A percentile compares a stretch with the other conserved stretches of the same genome.
Conservation (phyloP, 164 flowering plant genomes). For the Chloranthus sessilifolius region DNA sequence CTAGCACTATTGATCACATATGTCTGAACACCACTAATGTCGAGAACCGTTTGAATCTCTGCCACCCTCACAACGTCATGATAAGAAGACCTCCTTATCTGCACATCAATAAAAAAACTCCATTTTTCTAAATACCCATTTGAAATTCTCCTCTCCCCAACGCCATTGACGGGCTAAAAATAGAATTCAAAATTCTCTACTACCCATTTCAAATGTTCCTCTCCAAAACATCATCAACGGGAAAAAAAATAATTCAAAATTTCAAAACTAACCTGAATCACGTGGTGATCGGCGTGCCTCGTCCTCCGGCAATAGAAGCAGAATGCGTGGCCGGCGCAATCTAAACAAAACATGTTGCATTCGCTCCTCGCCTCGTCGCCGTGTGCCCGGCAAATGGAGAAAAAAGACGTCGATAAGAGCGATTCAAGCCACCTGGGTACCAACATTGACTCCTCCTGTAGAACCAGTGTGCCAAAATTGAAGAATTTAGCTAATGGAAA, state of each 20-base stretch:
- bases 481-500: background rate
- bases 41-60: slow-evolving; percentile 69
- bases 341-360: slow-evolving; percentile 86
- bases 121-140: background rate
- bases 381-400: slow-evolving; percentile 63
- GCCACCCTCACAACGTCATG: slow-evolving; percentile 94
- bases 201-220: no score
- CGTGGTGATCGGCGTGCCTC: slow-evolving; percentile 71
- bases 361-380: slow-evolving; percentile 72
- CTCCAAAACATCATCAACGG: background rate
- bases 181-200: background rate
- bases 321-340: slow-evolving; percentile 62
- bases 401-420: slow-evolving; percentile 55
- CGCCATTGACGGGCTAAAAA: background rate
- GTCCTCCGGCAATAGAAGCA: slow-evolving; percentile 84
- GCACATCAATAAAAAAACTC: background rate
- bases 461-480: no score
- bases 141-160: background rate
- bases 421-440: slow-evolving; percentile 89
- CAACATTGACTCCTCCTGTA: slow-evolving; percentile 33
- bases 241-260: background rate
- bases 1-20: slow-evolving; percentile 96
- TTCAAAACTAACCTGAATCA: slow-evolving; percentile 57
- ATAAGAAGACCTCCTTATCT: slow-evolving; percentile 95
- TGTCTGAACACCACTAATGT: slow-evolving; percentile 84